Base-by-base conservation (phyloP, 2,329 filamentous ascomycete species). In the Fonsecaea pugnacius region DNA sequence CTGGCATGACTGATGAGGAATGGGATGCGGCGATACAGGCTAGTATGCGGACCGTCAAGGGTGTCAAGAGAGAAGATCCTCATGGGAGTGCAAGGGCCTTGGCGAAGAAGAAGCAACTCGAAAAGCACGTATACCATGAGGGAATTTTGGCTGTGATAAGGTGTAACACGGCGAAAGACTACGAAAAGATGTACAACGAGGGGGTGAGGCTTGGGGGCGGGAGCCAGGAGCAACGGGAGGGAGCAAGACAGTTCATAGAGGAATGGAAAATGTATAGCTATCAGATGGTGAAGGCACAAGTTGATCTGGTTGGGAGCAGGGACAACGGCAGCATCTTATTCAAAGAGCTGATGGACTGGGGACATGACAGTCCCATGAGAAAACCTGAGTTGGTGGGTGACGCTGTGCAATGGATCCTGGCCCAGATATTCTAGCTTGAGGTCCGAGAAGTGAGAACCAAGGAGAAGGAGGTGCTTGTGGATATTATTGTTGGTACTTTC, bases 131-230 rank as follows among this genome's bases (percentile, higher is more conserved):
- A 0, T 65, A 78, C 55, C 73, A 73, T 2, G 55, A 66, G 10
- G 69, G 62, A 43, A 77, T 76, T 1, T 62, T 79, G 35, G 75
- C 72, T 63, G 73, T 79, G 38, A 74, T 80, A 40, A 71, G 73
- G 14, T 75, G 74, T 60, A 74, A 76, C 53, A 67, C 70, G 6
- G 69, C 69, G 14, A 66, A 66, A 50, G 77, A 78, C 55, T 77
- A 74, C 58, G 67, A 72, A 46, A 70, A 69, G 55, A 70, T 77
- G n/a, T 77, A 76, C 58, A 70, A 73, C 16, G 64, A 64, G 38
- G 76, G 73, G 0, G 71, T 78, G 10, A 69, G 71, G 63, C 69
- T 69, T 9, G 73, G 73, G 3, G 76, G 77, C 69, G 75, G 75
- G 8, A 76, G 73, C 4, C 64, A 70, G n/a, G 69, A 70, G 48